Conservation (phyloP, 768 basidiomycete genomes). For the Guyanaporus albipodus region DNA sequence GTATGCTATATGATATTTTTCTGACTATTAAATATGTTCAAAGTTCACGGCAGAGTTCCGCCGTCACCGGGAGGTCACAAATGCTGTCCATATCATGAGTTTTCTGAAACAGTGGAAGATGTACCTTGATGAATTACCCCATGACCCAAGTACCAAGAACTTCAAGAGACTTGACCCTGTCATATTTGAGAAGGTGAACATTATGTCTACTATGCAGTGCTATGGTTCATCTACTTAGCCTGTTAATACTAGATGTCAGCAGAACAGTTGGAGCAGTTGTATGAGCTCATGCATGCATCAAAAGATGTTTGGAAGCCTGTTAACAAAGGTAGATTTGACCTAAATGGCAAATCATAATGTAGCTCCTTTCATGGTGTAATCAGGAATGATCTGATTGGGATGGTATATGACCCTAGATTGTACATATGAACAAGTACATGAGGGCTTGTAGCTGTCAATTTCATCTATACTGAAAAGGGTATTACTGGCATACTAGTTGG, state of each 20-base stretch:
- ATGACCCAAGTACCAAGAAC: constrained; percentile 33
- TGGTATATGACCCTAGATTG: constrained; percentile 7
- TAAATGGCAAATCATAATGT: constrained; percentile 12
- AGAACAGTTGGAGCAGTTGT: constrained; percentile 90
- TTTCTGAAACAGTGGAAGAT: constrained; percentile 95
- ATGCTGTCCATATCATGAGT: constrained; percentile 89
- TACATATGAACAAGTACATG: background rate
- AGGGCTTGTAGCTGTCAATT: constrained; percentile 1
- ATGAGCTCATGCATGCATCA: constrained; percentile 91
- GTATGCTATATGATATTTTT: constrained; percentile 33
- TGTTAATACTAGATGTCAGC: constrained; percentile 62
- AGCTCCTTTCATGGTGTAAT: background rate
- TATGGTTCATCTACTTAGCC: background rate
- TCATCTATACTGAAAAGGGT: background rate
- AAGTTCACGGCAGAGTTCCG: constrained; percentile 68
- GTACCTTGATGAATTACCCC: constrained; percentile 75
- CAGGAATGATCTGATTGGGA: background rate
- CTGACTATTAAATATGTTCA: background rate
- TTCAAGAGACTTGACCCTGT: constrained; percentile 71
- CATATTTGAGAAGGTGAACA: constrained; percentile 66
- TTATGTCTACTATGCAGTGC: constrained; percentile 2
- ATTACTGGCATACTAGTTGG: too few species aligned
- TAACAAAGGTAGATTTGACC: constrained; percentile 4
- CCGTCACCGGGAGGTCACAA: constrained; percentile 70
- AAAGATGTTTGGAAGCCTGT: constrained; percentile 82